These are phyloP conservation scores for Tetrahymena borealis DNA, from an alignment of 73 alveolate genomes.

Conservation along the genomic window DNA sequence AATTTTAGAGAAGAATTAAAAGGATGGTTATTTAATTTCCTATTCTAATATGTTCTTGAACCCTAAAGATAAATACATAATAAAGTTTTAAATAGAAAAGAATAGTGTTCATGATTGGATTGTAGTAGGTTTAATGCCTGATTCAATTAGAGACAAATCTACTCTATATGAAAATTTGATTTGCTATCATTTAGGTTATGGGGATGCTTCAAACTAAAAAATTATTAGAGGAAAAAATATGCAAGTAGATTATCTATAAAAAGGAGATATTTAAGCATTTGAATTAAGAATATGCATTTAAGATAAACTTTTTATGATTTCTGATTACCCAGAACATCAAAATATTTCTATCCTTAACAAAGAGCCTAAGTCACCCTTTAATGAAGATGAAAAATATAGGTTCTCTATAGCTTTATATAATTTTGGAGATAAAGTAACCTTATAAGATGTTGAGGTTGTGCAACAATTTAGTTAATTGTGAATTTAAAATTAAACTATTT, in stretches of 20 bases:
- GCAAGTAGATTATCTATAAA: background rate
- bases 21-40: background rate
- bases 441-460: background rate
- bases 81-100: background rate
- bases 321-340: background rate
- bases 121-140: background rate
- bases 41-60: background rate
- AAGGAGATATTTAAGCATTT: background rate
- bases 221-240: background rate
- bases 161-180: background rate
- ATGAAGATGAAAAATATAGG: background rate
- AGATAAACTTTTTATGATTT: background rate
- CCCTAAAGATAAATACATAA: background rate
- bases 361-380: background rate
- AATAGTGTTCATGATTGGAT: background rate
- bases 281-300: background rate
- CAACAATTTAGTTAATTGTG: background rate
- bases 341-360: background rate
- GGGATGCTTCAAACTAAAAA: background rate
- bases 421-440: background rate
- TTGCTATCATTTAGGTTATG: background rate
- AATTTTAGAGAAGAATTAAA: background rate
- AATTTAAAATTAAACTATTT: too few species aligned
- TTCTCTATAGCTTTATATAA: background rate
- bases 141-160: background rate